phyloP scores from a whole-genome alignment of 495 filamentous ascomycete species.

The Hypoxylon crocopeplum region DNA sequence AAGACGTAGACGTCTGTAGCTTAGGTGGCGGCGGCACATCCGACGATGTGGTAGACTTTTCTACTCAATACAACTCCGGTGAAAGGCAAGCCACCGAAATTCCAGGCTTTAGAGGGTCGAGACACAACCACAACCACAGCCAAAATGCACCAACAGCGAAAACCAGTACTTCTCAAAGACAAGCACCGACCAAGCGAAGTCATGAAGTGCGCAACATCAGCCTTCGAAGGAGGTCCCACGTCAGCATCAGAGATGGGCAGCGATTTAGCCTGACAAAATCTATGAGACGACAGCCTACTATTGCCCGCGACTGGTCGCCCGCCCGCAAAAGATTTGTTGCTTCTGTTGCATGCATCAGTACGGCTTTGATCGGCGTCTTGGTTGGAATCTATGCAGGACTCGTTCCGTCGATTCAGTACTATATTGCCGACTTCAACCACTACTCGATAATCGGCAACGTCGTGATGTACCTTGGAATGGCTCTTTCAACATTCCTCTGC shows the following conservation, averaged over 20 bases:
- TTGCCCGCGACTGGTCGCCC: constrained; percentile 70
- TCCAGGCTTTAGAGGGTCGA: constrained; percentile 12
- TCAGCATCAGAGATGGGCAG: constrained; percentile 52
- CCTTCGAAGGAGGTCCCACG: constrained; percentile 48
- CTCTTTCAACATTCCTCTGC: constrained; percentile 68
- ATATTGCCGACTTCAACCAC: constrained; percentile 68
- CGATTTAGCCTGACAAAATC: constrained; percentile 61
- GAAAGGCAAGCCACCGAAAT: constrained; percentile 18
- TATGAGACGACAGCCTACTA: constrained; percentile 55
- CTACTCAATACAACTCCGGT: constrained; percentile 29
- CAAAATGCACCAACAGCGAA: constrained; percentile 22
- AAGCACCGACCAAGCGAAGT: constrained; percentile 18
- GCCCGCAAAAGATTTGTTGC: constrained; percentile 70
- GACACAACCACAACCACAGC: constrained; percentile 19
- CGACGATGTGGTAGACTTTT: constrained; percentile 39
- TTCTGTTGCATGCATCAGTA: constrained; percentile 71
- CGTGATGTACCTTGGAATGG: constrained; percentile 71
- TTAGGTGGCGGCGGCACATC: constrained; percentile 43
- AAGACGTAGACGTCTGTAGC: constrained; percentile 39
- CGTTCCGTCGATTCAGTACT: constrained; percentile 76
- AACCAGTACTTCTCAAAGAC: constrained; percentile 16
- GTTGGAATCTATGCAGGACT: constrained; percentile 78
- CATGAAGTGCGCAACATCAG: constrained; percentile 41
- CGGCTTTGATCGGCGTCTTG: constrained; percentile 69
- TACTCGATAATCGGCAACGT: constrained; percentile 74